phyloP scores from a whole-genome alignment of 108 stramenopile species.

The Cyclotella kingstonii region DNA sequence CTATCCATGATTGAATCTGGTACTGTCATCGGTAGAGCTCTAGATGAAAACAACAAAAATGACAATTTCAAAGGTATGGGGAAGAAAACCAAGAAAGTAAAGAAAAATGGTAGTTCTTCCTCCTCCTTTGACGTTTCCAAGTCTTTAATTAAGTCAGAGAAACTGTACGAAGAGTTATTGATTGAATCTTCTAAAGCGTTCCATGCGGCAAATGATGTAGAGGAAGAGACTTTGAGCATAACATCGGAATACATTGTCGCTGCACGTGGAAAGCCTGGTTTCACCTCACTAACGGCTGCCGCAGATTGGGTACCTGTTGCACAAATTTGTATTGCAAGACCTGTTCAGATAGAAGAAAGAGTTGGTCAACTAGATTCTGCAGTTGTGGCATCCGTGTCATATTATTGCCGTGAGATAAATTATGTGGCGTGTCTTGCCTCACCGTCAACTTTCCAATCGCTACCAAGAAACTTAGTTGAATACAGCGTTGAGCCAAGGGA shows the following conservation, averaged over 20 bases:
- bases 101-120: conserved; percentile 10
- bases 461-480: conserved; percentile 64
- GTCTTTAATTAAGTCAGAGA: conserved; percentile 58
- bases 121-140: conserved; percentile 61
- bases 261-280: conserved; percentile 39
- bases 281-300: conserved; percentile 21
- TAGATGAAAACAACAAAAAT: conserved; percentile 23
- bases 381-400: conserved; percentile 59
- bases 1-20: conserved; percentile 15
- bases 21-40: conserved; percentile 49
- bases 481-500: conserved; percentile 70
- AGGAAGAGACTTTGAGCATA: conserved; percentile 15
- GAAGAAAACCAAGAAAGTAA: conserved; percentile 10
- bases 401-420: conserved; percentile 77
- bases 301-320: conserved; percentile 84
- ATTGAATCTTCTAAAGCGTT: conserved; percentile 47
- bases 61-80: conserved; percentile 30
- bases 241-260: conserved; percentile 68
- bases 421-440: conserved; percentile 57
- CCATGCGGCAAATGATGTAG: conserved; percentile 17
- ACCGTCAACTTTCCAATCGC: conserved; percentile 48
- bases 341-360: conserved; percentile 40
- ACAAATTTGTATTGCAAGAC: conserved; percentile 56
- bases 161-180: conserved; percentile 63
- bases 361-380: conserved; percentile 33